These are phyloP conservation scores for Thelonectria olida DNA, from an alignment of 2,329 filamentous ascomycete species.

Conservation along the genomic window DNA sequence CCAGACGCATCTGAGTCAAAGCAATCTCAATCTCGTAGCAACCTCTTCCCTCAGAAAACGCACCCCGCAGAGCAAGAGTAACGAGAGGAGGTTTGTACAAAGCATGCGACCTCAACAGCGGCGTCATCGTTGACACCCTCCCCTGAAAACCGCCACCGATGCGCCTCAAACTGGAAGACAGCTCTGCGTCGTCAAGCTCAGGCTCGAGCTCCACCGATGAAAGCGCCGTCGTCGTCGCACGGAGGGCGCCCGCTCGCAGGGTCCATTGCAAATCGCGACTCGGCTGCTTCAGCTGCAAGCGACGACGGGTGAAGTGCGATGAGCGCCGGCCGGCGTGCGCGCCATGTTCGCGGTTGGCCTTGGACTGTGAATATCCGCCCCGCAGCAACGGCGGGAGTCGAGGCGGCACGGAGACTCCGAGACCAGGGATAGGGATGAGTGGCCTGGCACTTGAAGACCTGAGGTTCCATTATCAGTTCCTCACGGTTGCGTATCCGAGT, in stretches of 20 bases:
- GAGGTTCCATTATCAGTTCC: slow-evolving; percentile 61
- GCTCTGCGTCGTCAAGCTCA: background rate
- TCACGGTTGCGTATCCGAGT: slow-evolving; percentile 52
- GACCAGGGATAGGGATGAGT: slow-evolving; percentile 23
- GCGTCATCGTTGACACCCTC: background rate
- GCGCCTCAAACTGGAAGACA: background rate
- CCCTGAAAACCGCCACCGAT: background rate
- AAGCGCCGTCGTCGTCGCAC: slow-evolving; percentile 3
- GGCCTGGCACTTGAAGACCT: slow-evolving; percentile 54
- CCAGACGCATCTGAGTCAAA: background rate
- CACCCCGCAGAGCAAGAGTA: background rate
- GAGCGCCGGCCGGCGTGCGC: slow-evolving; percentile 41
- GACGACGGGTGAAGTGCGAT: slow-evolving; percentile 45
- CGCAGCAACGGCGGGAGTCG: slow-evolving; percentile 9
- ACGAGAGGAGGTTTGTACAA: background rate
- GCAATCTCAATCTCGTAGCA: background rate
- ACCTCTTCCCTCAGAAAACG: background rate
- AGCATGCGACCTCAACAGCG: background rate
- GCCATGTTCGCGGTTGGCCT: slow-evolving; percentile 45
- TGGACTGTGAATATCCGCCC: slow-evolving; percentile 46
- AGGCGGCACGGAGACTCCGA: slow-evolving; percentile 3
- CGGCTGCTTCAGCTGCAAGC: slow-evolving; percentile 46
- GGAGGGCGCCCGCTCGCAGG: slow-evolving; percentile 1
- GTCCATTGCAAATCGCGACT: slow-evolving; percentile 43
- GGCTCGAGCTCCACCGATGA: slow-evolving; percentile 9